Conservation (phyloP, 2,329 filamentous ascomycete genomes). For the Scedosporium apiospermum region DNA sequence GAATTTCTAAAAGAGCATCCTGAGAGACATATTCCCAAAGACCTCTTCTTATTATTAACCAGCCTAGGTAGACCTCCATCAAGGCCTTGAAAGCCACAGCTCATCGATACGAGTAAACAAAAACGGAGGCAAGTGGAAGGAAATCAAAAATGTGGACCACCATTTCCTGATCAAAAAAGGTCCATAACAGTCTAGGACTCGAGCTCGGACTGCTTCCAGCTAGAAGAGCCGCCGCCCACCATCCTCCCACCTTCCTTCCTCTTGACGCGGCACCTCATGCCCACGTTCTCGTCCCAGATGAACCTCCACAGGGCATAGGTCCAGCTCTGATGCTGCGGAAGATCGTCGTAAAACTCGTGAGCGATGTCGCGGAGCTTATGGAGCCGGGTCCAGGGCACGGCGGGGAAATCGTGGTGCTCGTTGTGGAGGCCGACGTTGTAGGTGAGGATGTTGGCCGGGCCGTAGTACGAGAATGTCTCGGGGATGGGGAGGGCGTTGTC, state of each 20-base stretch:
- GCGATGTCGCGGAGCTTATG: conserved; percentile 70
- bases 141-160: not conserved
- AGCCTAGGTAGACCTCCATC: not conserved
- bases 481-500: conserved; percentile 60
- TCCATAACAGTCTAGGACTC: conserved; percentile 31
- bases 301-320: conserved; percentile 91
- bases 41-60: not conserved
- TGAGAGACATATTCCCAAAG: not conserved
- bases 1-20: not conserved
- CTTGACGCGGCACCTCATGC: conserved; percentile 89
- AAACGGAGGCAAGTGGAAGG: not conserved
- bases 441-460: conserved; percentile 79
- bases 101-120: not conserved
- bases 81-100: not conserved
- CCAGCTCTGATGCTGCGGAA: conserved; percentile 88
- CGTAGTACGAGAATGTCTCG: conserved; percentile 97
- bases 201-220: conserved; percentile 61
- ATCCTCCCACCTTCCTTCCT: conserved; percentile 64
- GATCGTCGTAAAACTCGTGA: conserved; percentile 79
- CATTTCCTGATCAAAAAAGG: not conserved
- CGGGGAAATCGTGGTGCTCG: conserved; percentile 98
- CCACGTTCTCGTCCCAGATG: conserved; percentile 80
- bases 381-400: conserved; percentile 86
- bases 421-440: conserved; percentile 99
- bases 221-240: conserved; percentile 36